Evolutionary conservation across 73 alveolate genomes (phyloP), one percentile per base, ranked within the genome.

Genomic region (Paramecium caudatum): DNA sequence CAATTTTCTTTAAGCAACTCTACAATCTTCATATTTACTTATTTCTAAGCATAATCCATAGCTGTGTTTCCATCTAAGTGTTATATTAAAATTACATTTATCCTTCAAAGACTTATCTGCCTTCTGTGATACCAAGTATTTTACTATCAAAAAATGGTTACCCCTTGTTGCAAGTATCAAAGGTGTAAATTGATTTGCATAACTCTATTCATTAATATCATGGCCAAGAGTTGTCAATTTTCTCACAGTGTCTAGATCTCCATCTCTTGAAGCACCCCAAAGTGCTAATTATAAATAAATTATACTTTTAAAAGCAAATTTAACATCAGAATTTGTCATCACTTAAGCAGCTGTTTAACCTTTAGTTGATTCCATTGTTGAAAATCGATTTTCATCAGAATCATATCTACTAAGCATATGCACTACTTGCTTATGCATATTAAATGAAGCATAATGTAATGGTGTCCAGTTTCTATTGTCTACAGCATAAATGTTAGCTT

Each of bases 201-300:
- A 74, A 10, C 39, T 74, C n/a, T 74, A 43, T 45, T 74, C 88
- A 74, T 74, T 43, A 19, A 74, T 74, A 13, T 45, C 23, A 45
- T 74, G 88, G 16, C 43, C 43, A 10, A 74, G n/a, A 8, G 88
- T 74, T 5, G 43, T 85, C 61, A 47, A 65, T 41, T 91, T 94
- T 61, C 98, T 90, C 7, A 94, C 95, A 13, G 91, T 39, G 43
- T 94, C 98, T 32, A 92, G 61, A 48, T 94, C 94, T 1, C 97
- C 97, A 12, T 90, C 93, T 82, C 91, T 82, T 43, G 95, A 91
- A 4, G 96, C 96, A 41, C 90, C 87, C 97, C 97, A 94, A 8
- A 94, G 80, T 33, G 65, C 92, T 91, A 30, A 19, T 82, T 48
- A 82, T 41, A 55, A 12, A 12, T 12, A 55, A 12, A 2, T 7